Percentiles rank a stretch among this genome's conserved stretches.
phyloP scores from a whole-genome alignment of 2,329 filamentous ascomycete genomes.

The Cordyceps cateniannulata region DNA sequence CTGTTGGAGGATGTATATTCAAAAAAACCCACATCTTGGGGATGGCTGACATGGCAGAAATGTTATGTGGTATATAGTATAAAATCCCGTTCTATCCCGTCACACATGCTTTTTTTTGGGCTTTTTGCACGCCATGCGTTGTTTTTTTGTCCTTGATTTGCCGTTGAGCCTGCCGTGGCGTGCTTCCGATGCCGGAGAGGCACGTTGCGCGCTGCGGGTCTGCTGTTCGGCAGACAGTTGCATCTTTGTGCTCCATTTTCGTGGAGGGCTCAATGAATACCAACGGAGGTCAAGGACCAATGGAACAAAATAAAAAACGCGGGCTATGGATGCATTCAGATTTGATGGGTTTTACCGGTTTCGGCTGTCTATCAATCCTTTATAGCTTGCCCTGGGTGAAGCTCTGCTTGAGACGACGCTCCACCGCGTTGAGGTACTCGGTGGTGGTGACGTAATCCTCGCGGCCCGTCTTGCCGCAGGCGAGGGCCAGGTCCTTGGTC shows the following conservation, averaged over 20 bases:
- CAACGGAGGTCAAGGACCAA: background rate
- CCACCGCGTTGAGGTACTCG: slow-evolving; percentile 88
- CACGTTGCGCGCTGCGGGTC: background rate
- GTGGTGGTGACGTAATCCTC: slow-evolving; percentile 85
- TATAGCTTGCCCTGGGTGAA: slow-evolving; percentile 69
- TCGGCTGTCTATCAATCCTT: slow-evolving; percentile 13
- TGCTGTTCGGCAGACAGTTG: background rate
- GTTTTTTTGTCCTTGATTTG: background rate
- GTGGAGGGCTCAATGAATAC: background rate
- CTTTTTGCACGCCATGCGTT: background rate
- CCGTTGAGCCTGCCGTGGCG: background rate
- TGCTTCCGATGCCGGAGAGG: slow-evolving; percentile 6
- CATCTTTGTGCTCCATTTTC: background rate
- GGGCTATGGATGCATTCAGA: background rate
- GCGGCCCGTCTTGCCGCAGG: slow-evolving; percentile 79
- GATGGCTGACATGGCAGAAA: background rate
- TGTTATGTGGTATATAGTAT: slow-evolving; percentile 3
- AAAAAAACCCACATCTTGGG: background rate
- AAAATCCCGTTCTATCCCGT: background rate
- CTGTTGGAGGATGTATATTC: background rate
- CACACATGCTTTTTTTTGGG: background rate
- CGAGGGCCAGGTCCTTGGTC: slow-evolving; percentile 98
- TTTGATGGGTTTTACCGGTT: background rate
- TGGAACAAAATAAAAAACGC: background rate
- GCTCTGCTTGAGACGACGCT: slow-evolving; percentile 76